Evolutionary conservation across 192 early-diverging fungal species (phyloP).

Genomic region (Borealophlyctis nickersoniae): DNA sequence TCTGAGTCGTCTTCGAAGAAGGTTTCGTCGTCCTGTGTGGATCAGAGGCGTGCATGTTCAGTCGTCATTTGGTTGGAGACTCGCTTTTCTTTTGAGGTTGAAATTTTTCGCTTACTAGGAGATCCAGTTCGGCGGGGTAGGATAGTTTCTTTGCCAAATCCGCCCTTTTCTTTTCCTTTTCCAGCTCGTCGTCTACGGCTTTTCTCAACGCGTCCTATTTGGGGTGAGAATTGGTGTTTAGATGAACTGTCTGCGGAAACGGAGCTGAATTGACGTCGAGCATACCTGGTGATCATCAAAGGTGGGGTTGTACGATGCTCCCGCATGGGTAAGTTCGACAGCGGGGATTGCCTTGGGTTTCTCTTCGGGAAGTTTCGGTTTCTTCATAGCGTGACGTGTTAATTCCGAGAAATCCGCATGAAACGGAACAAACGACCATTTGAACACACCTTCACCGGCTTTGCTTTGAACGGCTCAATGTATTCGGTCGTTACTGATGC

Average conservation of each 20-base stretch:
- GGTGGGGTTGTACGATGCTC: conserved; percentile 88
- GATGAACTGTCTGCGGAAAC: no score
- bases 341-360: conserved; percentile 51
- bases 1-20: conserved; percentile 40
- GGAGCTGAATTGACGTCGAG: neutral
- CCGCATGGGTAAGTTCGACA: conserved; percentile 74
- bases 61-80: neutral
- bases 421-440: neutral
- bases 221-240: neutral
- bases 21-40: conserved; percentile 39
- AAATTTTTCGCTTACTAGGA: conserved; percentile 37
- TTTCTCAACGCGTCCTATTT: conserved; percentile 29
- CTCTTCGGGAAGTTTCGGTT: conserved; percentile 39
- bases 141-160: conserved; percentile 33
- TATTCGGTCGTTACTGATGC: conserved; percentile 36
- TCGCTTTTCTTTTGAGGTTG: no score
- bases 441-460: conserved; percentile 39
- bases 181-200: conserved; percentile 47
- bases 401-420: neutral
- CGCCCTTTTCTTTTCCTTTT: conserved; percentile 29
- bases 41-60: conserved; percentile 14
- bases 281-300: conserved; percentile 70
- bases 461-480: conserved; percentile 38
- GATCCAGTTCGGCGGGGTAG: conserved; percentile 48
- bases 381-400: conserved; percentile 25